Base-by-base conservation (phyloP, 2,329 filamentous ascomycete species). In the Exophiala sideris region DNA sequence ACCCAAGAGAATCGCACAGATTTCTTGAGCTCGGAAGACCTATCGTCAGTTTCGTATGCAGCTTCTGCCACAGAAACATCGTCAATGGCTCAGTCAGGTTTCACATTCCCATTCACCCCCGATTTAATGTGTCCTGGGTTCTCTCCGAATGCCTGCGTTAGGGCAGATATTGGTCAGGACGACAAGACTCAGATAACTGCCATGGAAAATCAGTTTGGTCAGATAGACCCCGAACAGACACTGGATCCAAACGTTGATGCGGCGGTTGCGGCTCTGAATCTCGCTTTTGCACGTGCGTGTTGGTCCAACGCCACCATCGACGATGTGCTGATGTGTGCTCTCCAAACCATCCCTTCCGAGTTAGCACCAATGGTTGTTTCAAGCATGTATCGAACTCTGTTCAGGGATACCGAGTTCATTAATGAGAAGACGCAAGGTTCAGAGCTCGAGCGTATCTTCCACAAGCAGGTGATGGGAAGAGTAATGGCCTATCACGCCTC, bases 351-450 rank as follows among this genome's bases (percentile, higher is more conserved):
- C 62, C 67, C 4, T 63, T 11, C 50, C 50, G 64, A 85, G 81
- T 79, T 47, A 83, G 87, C 60, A 74, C 83, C 49, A 76, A 78
- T 39, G 77, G 84, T 54, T 84, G 74, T 88, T 48, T 78, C 76
- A 38, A 85, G 88, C 60, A 75, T 91, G 10, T 84, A 89, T 48
- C 79, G 82, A 38, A 82, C 88, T 53, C 74, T 91, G 48, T 86
- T 85, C 58, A 78, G 89, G 29, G 83, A 85, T 46, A 82, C 91
- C 45, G 92, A 97, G 71, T 95, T 91, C 66, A 87, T 89, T 0
- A 81, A 57, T 16, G 60, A 62, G 44, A 58, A 57, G 45, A 54
- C 50, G 4, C 48, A 42, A 39, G 57, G 54, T 12, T 61, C 88
- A 45, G 89, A 95, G 56, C 82, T 87, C 62, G 85, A 92, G 66